Conservation (phyloP, 139 green algal species). For the Coelastrella sp. region DNA sequence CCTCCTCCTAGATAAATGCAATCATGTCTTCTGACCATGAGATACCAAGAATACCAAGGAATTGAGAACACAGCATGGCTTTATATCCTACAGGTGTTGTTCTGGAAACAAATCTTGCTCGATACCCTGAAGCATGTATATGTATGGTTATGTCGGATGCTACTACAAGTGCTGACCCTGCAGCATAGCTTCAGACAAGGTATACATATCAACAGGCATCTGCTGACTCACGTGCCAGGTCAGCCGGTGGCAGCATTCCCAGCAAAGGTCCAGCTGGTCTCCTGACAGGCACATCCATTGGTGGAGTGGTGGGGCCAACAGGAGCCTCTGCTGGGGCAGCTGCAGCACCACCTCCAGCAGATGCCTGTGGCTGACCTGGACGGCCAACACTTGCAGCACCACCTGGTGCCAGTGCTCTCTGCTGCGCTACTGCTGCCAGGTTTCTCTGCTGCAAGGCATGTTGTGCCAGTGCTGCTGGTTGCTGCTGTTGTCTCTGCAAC, state of each 20-base stretch:
- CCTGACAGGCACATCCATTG: constrained; percentile 40
- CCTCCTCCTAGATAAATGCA: too few relatives aligned
- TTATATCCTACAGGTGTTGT: too few relatives aligned
- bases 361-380: neutral
- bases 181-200: too few relatives aligned
- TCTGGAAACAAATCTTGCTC: too few relatives aligned
- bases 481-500: constrained; percentile 8
- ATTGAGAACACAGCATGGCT: too few relatives aligned
- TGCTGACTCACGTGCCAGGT: constrained; percentile 30
- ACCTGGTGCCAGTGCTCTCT: neutral
- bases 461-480: neutral
- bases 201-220: too few relatives aligned
- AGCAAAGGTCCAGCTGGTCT: constrained; percentile 1
- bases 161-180: neutral
- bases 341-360: neutral
- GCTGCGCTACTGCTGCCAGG: neutral
- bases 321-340: neutral
- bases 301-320: constrained; percentile 6
- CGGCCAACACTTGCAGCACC: constrained; percentile 7
- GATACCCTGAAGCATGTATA: too few relatives aligned
- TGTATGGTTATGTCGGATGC: too few relatives aligned
- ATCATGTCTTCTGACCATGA: too few relatives aligned
- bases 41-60: too few relatives aligned
- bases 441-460: constrained; percentile 10
- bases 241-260: constrained; percentile 10